Evolutionary conservation across 1,284 basidiomycete genomes (phyloP).

Genomic region (Cystobasidium sp.): DNA sequence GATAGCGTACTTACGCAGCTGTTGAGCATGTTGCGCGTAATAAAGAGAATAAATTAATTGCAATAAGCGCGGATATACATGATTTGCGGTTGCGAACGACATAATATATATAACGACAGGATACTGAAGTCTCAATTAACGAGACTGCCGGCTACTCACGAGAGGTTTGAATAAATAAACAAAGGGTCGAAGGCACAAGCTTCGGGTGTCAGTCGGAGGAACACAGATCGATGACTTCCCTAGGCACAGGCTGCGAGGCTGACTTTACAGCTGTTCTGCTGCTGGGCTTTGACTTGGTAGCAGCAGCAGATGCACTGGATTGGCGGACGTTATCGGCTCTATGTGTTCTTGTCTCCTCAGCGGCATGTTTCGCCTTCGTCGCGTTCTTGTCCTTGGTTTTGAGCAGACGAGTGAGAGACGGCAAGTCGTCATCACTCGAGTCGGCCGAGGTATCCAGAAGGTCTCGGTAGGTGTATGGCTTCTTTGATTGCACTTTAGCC

Average conservation of each 20-base stretch:
- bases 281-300: not conserved
- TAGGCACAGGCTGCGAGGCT: not conserved
- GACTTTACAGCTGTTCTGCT: not conserved
- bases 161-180: no score
- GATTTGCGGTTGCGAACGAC: no score
- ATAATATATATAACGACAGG: no score
- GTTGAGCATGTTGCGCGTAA: constrained; percentile 32
- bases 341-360: no score
- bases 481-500: not conserved
- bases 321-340: no score
- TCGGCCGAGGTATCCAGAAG: not conserved
- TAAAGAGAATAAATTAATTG: no score
- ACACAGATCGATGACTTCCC: constrained; percentile 30
- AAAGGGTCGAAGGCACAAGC: not conserved
- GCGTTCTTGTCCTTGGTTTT: not conserved
- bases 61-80: no score
- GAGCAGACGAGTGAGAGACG: not conserved
- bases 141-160: no score
- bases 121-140: no score
- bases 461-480: not conserved
- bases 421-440: not conserved
- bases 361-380: no score
- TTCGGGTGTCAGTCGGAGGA: constrained; percentile 16
- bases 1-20: constrained; percentile 67
- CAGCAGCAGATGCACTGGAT: no score